Base-by-base conservation (phyloP, 805 yeast species). In the Suhomyces vadensis region DNA sequence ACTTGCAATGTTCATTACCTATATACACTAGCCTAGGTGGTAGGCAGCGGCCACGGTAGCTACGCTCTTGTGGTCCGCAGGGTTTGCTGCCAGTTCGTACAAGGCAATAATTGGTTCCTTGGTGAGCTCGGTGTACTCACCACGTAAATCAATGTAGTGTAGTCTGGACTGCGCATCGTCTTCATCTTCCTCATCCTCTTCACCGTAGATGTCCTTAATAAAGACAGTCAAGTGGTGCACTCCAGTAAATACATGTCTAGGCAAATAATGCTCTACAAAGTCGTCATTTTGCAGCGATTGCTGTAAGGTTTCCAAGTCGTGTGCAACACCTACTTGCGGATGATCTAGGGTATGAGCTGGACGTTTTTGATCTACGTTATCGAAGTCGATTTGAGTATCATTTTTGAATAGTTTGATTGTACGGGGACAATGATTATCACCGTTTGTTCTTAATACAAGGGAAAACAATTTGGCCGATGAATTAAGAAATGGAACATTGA, bases 41-140 rank as follows among this genome's bases (percentile, higher is more conserved):
- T 33, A 19, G 22, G 37, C 24, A 1, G 38, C 22, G 17, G 42
- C 48, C 13, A 11, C 21, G 13, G 39, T 40, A 47, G 13, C 57
- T 25, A 63, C 39, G 25, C 54, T 58, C 52, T 68, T 81, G 62
- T 92, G 97, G 60, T 91, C 97, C 1, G 84, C 80, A 0, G 97
- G 97, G 60, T 91, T 91, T 2, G 97, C 94, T 0, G 96, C 95
- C 43, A 90, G 79, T 64, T 92, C 98, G 62, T 91, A 92, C 16
- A 87, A 58, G 0, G 96, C 74, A 11, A 85, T 74, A 13, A 88
- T 79, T 0, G 96, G 96, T 33, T 85, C 87, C 49, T 75, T 76
- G 24, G 69, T 61, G 39, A 85, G 60, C 27, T 74, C 78, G 5
- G 78, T 71, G 47, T 63, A 75, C 50, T 81, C 85, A 1, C 98